These are phyloP conservation scores for Wickerhamomyces canadensis DNA, from an alignment of 805 yeast species.

Conservation along the genomic window DNA sequence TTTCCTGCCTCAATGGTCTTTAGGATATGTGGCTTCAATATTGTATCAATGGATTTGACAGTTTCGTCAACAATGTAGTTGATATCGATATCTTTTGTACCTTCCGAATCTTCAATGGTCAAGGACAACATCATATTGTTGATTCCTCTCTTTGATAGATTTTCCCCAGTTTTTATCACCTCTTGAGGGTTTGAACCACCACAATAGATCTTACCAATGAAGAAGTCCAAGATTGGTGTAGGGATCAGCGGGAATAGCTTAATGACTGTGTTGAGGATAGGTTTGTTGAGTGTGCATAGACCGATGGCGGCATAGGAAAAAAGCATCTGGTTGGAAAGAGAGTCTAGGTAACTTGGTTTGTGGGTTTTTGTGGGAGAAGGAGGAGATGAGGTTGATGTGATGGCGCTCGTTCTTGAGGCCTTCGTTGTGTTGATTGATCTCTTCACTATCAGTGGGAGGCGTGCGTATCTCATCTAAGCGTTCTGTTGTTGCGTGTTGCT, in stretches of 20 bases:
- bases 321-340: slow-evolving; percentile 48
- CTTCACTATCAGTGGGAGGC: slow-evolving; percentile 1
- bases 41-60: slow-evolving; percentile 56
- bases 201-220: slow-evolving; percentile 80
- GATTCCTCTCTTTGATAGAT: slow-evolving; percentile 67
- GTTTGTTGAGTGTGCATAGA: slow-evolving; percentile 57
- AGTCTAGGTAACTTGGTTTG: slow-evolving; percentile 38
- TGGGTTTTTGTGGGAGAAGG: background rate
- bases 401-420: slow-evolving; percentile 13
- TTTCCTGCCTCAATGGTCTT: slow-evolving; percentile 41
- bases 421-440: slow-evolving; percentile 18
- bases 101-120: slow-evolving; percentile 90
- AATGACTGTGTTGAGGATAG: slow-evolving; percentile 55
- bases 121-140: slow-evolving; percentile 93
- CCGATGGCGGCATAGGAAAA: slow-evolving; percentile 67
- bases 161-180: slow-evolving; percentile 64
- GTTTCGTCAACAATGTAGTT: slow-evolving; percentile 58
- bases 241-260: slow-evolving; percentile 74
- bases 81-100: slow-evolving; percentile 55
- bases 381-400: background rate
- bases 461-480: background rate
- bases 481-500: no score
- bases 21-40: slow-evolving; percentile 67
- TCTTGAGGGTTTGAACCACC: slow-evolving; percentile 81
- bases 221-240: slow-evolving; percentile 55